A percentile compares a stretch with the other conserved stretches of the same genome.
phyloP scores from a whole-genome alignment of 768 basidiomycete genomes.

The Brasilioporus rufonigricans region DNA sequence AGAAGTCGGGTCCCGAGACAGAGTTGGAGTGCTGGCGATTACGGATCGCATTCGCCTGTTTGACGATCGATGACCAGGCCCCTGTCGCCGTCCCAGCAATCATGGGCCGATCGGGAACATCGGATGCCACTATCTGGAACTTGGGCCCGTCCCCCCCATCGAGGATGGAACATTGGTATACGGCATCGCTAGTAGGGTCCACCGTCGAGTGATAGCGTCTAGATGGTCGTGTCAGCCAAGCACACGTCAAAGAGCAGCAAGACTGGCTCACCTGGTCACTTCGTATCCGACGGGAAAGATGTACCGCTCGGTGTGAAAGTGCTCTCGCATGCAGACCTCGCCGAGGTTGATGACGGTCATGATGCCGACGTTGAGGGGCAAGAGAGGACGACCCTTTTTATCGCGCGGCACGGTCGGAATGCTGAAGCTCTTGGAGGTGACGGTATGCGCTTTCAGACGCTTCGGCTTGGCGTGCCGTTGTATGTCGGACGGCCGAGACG shows the following conservation, averaged over 20 bases:
- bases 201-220: conserved; percentile 80
- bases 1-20: conserved; percentile 87
- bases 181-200: conserved; percentile 62
- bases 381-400: conserved; percentile 62
- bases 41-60: conserved; percentile 76
- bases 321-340: conserved; percentile 75
- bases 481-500: conserved; percentile 26
- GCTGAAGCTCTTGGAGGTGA: conserved; percentile 71
- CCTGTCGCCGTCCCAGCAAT: conserved; percentile 87
- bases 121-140: conserved; percentile 78
- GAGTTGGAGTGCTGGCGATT: conserved; percentile 83
- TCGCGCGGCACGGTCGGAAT: conserved; percentile 81
- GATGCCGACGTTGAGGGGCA: conserved; percentile 82
- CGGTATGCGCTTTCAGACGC: conserved; percentile 75
- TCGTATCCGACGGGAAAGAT: conserved; percentile 89
- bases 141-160: conserved; percentile 85
- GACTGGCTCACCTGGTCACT: conserved; percentile 59
- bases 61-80: conserved; percentile 82
- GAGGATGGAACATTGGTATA: conserved; percentile 80
- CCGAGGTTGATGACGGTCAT: conserved; percentile 80
- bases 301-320: conserved; percentile 85
- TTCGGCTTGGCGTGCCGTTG: conserved; percentile 64
- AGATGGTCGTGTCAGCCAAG: conserved; percentile 4
- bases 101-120: conserved; percentile 67
- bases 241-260: not conserved